Conservation (phyloP, 306 rosid genomes). For the Quercus gilva region DNA sequence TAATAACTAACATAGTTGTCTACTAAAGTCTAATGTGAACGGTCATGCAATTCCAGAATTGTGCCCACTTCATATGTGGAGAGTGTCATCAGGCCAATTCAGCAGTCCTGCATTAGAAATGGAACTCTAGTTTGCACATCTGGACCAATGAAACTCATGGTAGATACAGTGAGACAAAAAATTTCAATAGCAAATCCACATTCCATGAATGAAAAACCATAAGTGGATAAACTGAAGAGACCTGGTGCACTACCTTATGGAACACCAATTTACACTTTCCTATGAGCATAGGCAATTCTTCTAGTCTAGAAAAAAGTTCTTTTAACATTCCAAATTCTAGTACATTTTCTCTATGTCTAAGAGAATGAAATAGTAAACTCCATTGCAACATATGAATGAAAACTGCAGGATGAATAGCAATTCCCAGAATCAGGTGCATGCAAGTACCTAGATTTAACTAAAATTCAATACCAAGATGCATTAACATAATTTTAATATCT, state of each 20-base stretch:
- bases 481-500: slow-evolving; percentile 30
- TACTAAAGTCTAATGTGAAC: not conserved
- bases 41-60: not conserved
- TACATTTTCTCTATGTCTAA: not conserved
- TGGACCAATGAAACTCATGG: not conserved
- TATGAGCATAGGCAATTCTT: not conserved
- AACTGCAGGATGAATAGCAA: not conserved
- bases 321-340: not conserved
- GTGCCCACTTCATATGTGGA: not conserved
- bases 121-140: not conserved
- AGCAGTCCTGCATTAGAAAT: not conserved
- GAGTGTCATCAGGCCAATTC: not conserved
- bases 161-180: not conserved
- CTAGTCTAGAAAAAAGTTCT: not conserved
- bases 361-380: not conserved
- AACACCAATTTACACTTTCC: not conserved
- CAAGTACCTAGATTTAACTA: slow-evolving; percentile 1
- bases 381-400: not conserved
- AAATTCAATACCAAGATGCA: not conserved
- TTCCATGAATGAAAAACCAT: not conserved
- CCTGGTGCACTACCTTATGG: not conserved
- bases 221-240: not conserved
- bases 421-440: not conserved
- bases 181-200: not conserved
- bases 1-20: too few species aligned